Conservation (phyloP, 2,329 filamentous ascomycete species). For the Arthrobotrys sphaeroides region DNA sequence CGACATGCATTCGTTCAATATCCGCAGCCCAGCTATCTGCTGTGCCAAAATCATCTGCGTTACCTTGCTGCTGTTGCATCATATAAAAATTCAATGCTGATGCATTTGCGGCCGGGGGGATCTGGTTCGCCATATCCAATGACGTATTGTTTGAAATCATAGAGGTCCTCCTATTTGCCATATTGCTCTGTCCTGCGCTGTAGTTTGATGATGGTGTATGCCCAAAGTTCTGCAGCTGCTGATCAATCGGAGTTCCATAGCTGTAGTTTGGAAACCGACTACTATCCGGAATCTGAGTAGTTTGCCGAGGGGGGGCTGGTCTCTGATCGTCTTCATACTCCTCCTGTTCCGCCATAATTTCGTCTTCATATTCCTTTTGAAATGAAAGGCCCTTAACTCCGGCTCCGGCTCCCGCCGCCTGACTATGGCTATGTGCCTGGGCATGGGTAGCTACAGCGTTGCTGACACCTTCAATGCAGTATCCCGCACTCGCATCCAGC, state of each 20-base stretch:
- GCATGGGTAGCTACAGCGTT: neutral
- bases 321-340: conserved; percentile 39
- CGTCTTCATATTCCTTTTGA: conserved; percentile 52
- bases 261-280: conserved; percentile 51
- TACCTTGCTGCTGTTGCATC: conserved; percentile 48
- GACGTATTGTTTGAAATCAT: conserved; percentile 47
- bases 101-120: conserved; percentile 18
- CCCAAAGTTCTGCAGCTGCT: conserved; percentile 47
- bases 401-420: neutral
- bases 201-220: conserved; percentile 44
- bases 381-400: conserved; percentile 50
- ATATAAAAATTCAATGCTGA: conserved; percentile 47
- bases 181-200: conserved; percentile 30
- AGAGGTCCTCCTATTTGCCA: conserved; percentile 33
- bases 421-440: neutral
- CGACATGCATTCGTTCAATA: conserved; percentile 52
- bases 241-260: conserved; percentile 49
- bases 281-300: conserved; percentile 49
- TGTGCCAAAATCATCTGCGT: conserved; percentile 21
- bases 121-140: conserved; percentile 31
- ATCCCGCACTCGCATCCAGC: conserved; percentile 66
- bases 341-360: conserved; percentile 52
- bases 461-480: conserved; percentile 52
- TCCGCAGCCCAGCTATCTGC: conserved; percentile 39
- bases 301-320: conserved; percentile 12